phyloP scores from a whole-genome alignment of 257 asterid genomes.

The Solanum arcanum region DNA sequence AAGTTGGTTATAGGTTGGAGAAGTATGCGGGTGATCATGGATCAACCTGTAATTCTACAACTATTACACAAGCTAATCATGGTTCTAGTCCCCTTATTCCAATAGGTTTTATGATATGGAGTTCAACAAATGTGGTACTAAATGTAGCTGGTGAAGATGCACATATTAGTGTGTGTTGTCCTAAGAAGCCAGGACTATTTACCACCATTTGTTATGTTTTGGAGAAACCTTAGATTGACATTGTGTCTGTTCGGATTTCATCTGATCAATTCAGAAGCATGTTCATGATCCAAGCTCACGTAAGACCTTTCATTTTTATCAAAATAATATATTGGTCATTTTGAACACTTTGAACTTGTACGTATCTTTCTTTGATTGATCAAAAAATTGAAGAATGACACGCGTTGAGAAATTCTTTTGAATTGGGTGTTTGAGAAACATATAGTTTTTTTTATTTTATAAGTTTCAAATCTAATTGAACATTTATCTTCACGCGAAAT shows the following conservation, averaged over 20 bases:
- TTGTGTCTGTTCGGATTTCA: slow-evolving; percentile 24
- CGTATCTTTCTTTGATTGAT: not conserved
- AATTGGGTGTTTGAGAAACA: not conserved
- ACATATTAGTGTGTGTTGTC: slow-evolving; percentile 21
- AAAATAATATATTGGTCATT: not conserved
- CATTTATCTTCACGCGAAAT: not conserved
- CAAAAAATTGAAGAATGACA: not conserved
- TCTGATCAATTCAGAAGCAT: slow-evolving; percentile 13
- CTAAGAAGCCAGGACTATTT: slow-evolving; percentile 13
- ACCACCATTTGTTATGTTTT: slow-evolving; percentile 10
- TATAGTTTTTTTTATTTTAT: not conserved
- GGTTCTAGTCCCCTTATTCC: not conserved
- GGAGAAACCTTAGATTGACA: slow-evolving; percentile 26
- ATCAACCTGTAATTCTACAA: slow-evolving; percentile 1
- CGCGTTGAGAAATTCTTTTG: not conserved
- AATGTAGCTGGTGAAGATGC: slow-evolving; percentile 15
- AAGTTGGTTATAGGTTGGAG: slow-evolving; percentile 11
- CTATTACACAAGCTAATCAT: not conserved
- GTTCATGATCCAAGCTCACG: slow-evolving; percentile 20
- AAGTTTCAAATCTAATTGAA: not conserved
- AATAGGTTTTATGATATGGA: slow-evolving; percentile 11
- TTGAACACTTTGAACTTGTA: not conserved
- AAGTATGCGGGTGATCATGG: slow-evolving; percentile 42
- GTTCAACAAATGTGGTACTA: slow-evolving; percentile 22
- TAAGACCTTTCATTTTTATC: not conserved